A percentile compares a stretch with the other conserved stretches of the same genome.
phyloP scores from a whole-genome alignment of 2,329 filamentous ascomycete species.

The Penicillium hordei region DNA sequence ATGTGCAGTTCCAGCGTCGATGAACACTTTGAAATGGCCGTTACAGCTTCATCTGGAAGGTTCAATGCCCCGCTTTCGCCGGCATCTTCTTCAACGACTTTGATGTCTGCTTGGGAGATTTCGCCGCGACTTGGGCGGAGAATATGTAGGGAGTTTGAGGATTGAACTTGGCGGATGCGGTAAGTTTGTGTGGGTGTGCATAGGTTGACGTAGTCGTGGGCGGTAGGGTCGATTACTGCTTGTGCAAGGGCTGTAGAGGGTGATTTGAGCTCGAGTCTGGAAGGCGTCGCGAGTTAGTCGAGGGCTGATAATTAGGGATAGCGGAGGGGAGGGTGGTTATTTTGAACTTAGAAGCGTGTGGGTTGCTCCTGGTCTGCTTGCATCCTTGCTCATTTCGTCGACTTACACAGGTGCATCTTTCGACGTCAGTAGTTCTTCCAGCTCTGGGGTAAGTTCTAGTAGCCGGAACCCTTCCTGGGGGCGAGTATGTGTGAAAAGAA shows the following conservation, averaged over 20 bases:
- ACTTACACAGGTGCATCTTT: conserved; percentile 44
- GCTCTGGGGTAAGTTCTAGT: conserved; percentile 59
- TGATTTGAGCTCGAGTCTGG: conserved; percentile 47
- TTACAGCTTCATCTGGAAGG: conserved; percentile 35
- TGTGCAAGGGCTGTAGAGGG: conserved; percentile 30
- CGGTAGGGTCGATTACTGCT: conserved; percentile 27
- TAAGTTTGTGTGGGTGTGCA: conserved; percentile 60
- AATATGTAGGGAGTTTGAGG: conserved; percentile 63
- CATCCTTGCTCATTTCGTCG: background rate
- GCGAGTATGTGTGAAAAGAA: conserved; percentile 44
- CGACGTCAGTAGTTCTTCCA: conserved; percentile 55
- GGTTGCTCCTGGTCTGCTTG: background rate
- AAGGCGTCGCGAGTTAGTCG: conserved; percentile 18
- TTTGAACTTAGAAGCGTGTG: background rate
- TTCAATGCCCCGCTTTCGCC: conserved; percentile 23
- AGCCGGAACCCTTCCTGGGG: conserved; percentile 57
- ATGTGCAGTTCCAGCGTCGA: conserved; percentile 48
- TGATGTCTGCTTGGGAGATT: conserved; percentile 30
- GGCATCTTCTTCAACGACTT: conserved; percentile 25
- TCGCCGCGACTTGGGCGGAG: conserved; percentile 45
- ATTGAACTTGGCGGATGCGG: conserved; percentile 63
- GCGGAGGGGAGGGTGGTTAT: background rate
- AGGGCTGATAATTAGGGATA: background rate
- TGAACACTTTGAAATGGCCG: conserved; percentile 46
- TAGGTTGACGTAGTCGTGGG: conserved; percentile 53